These are phyloP conservation scores for Ceratocystis cacaofunesta DNA, from an alignment of 2,329 filamentous ascomycete genomes.

Conservation along the genomic window DNA sequence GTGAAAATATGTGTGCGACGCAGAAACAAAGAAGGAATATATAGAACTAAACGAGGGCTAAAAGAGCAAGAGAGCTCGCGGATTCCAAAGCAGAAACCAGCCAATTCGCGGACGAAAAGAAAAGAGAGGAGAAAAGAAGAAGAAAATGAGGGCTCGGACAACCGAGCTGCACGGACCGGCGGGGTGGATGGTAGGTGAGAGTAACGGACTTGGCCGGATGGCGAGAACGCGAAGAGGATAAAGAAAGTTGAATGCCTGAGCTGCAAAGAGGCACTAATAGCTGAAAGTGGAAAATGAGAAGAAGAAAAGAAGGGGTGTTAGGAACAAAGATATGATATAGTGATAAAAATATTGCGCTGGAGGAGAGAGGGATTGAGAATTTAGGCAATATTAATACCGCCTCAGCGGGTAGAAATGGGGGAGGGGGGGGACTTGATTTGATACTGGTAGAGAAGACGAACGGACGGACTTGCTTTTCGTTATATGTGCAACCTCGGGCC, in stretches of 20 bases:
- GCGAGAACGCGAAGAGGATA: not conserved
- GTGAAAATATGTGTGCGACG: not conserved
- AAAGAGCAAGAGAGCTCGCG: not conserved
- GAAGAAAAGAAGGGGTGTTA: not conserved
- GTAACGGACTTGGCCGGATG: slow-evolving; percentile 4
- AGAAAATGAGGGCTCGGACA: slow-evolving; percentile 4
- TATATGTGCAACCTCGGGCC: not conserved
- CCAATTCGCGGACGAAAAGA: not conserved
- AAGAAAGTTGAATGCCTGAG: not conserved
- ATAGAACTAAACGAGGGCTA: not conserved
- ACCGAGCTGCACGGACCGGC: slow-evolving; percentile 4
- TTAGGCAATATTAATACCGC: not conserved
- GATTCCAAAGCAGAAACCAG: not conserved
- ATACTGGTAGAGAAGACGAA: not conserved
- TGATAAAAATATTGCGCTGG: not conserved
- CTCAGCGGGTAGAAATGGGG: not conserved
- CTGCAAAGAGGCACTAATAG: not conserved
- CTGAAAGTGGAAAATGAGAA: not conserved
- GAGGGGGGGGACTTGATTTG: not conserved
- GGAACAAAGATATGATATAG: not conserved
- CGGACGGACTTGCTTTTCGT: not conserved
- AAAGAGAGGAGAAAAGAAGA: not conserved
- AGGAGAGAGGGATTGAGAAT: not conserved
- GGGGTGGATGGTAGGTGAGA: not conserved
- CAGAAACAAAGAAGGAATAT: not conserved